phyloP scores from a whole-genome alignment of 805 yeast species.

The Sporopachydermia lactativora region DNA sequence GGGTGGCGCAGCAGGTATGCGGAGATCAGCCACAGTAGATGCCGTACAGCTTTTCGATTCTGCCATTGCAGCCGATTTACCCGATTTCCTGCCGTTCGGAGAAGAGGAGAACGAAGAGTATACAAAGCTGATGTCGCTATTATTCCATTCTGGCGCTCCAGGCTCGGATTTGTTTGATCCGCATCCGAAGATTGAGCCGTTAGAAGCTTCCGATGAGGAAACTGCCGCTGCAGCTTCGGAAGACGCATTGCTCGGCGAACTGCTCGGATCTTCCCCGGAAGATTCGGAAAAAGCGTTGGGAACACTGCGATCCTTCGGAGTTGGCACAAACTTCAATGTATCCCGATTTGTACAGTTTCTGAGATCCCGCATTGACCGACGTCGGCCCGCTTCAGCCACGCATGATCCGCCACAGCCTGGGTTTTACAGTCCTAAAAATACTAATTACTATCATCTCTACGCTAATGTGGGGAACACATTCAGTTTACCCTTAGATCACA shows the following conservation, averaged over 20 bases:
- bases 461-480: background rate
- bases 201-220: no score
- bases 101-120: constrained; percentile 1
- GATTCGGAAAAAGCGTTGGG: background rate
- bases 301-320: background rate
- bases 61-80: no score
- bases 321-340: background rate
- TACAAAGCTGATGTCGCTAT: background rate
- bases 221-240: background rate
- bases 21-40: no score
- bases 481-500: background rate
- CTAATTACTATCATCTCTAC: background rate
- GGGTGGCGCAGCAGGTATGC: no score
- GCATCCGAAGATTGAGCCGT: background rate
- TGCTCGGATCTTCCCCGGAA: background rate
- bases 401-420: background rate
- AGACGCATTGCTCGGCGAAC: background rate
- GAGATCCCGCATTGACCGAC: background rate
- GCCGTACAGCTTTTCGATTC: no score
- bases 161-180: background rate
- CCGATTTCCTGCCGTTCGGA: background rate
- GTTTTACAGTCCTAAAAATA: background rate
- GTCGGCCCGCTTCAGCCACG: background rate
- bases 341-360: background rate
- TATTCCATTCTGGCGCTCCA: background rate